A percentile compares a stretch with the other conserved stretches of the same genome.
These are phyloP conservation scores for Hemileccinum impolitum DNA, from an alignment of 768 basidiomycete genomes.

Conservation along the genomic window DNA sequence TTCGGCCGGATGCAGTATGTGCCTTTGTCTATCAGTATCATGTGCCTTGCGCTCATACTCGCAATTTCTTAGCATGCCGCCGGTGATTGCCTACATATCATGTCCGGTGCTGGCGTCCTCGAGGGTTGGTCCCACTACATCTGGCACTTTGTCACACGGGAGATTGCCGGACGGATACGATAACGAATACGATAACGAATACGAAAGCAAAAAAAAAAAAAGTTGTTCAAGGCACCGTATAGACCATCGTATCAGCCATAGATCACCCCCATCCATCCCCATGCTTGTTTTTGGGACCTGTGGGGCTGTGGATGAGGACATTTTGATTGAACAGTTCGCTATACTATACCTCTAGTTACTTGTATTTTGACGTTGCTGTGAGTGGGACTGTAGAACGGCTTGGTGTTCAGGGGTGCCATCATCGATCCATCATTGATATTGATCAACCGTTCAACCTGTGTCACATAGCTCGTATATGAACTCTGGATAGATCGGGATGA, in stretches of 20 bases:
- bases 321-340: too few species aligned
- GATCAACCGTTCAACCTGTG: too few species aligned
- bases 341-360: too few species aligned
- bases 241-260: neutral
- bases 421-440: too few species aligned
- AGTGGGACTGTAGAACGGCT: too few species aligned
- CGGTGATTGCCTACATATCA: constrained; percentile 46
- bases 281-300: too few species aligned
- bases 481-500: too few species aligned
- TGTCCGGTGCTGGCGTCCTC: constrained; percentile 44
- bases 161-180: constrained; percentile 29
- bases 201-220: neutral
- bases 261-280: neutral
- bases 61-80: constrained; percentile 36
- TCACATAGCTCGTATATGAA: too few species aligned
- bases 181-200: constrained; percentile 22
- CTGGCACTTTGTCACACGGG: constrained; percentile 45
- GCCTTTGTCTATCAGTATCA: neutral
- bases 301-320: too few species aligned
- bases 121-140: constrained; percentile 54
- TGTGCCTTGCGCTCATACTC: neutral
- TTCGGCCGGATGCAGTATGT: constrained; percentile 65
- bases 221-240: neutral
- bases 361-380: too few species aligned
- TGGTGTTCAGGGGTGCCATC: too few species aligned